Conservation (phyloP, 805 yeast species). For the Clavispora asparagi region DNA sequence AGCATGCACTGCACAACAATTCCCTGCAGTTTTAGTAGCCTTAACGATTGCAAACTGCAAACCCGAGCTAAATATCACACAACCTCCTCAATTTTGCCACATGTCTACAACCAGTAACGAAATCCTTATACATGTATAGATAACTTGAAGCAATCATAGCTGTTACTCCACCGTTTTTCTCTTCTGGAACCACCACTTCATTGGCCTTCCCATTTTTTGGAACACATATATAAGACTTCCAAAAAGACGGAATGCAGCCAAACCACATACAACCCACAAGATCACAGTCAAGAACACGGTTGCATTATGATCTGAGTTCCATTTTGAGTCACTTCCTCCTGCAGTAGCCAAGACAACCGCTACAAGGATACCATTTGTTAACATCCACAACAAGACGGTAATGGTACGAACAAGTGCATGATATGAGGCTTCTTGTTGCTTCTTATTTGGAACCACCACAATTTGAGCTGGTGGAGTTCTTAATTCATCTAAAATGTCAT, state of each 20-base stretch:
- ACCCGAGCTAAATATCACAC: too few relatives aligned
- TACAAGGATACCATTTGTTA: constrained; percentile 75
- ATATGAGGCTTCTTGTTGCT: constrained; percentile 51
- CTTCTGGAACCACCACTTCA: constrained; percentile 33
- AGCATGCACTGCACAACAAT: too few relatives aligned
- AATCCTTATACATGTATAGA: background rate
- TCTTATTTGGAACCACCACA: constrained; percentile 10
- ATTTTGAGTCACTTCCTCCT: constrained; percentile 46
- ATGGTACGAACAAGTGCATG: constrained; percentile 87
- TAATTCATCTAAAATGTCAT: constrained; percentile 56
- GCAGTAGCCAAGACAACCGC: constrained; percentile 83
- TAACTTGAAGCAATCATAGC: background rate
- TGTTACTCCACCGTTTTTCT: constrained; percentile 10
- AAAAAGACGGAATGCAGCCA: constrained; percentile 76
- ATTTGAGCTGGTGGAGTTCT: constrained; percentile 36
- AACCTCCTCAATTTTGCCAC: too few relatives aligned
- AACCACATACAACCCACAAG: constrained; percentile 87
- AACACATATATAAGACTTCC: constrained; percentile 64
- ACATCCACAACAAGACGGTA: constrained; percentile 86
- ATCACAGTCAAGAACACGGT: constrained; percentile 75
- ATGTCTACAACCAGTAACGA: background rate
- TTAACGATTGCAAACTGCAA: too few relatives aligned
- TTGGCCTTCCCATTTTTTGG: constrained; percentile 32
- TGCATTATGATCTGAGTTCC: constrained; percentile 40
- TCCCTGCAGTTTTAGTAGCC: too few relatives aligned